Evolutionary conservation across 2,329 filamentous ascomycete genomes (phyloP).

Genomic region (Cladorrhinum sp.): DNA sequence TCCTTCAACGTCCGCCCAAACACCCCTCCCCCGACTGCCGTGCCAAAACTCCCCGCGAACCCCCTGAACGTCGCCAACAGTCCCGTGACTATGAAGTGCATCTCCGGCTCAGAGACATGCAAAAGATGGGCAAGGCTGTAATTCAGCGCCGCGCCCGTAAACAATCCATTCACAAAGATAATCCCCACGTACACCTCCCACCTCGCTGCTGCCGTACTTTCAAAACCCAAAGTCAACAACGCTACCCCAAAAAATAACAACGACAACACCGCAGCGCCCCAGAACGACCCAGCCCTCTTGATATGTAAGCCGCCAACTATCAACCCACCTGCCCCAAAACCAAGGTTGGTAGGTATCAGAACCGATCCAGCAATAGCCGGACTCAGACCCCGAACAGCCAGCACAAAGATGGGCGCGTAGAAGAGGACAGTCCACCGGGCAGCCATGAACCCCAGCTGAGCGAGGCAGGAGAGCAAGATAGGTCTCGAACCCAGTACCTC

Average conservation of each 20-base stretch:
- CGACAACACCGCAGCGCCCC: constrained; percentile 58
- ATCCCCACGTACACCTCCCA: constrained; percentile 53
- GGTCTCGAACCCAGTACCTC: constrained; percentile 66
- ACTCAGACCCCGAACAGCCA: constrained; percentile 68
- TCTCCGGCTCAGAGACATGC: constrained; percentile 63
- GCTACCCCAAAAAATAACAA: constrained; percentile 56
- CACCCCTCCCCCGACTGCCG: constrained; percentile 72
- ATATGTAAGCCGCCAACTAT: constrained; percentile 74
- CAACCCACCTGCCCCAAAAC: constrained; percentile 72
- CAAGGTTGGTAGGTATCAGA: constrained; percentile 76
- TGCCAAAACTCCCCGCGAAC: constrained; percentile 78
- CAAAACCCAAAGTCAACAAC: constrained; percentile 49
- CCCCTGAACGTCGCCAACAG: constrained; percentile 76
- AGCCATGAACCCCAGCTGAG: constrained; percentile 76
- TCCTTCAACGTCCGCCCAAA: constrained; percentile 61
- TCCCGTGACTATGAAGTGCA: constrained; percentile 73
- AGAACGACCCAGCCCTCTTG: constrained; percentile 69
- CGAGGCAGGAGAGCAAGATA: constrained; percentile 68
- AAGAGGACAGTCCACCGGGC: constrained; percentile 77
- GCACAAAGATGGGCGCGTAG: constrained; percentile 75
- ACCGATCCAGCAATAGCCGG: constrained; percentile 71
- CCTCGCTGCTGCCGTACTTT: constrained; percentile 52
- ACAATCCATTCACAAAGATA: constrained; percentile 68
- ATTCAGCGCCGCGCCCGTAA: constrained; percentile 70
- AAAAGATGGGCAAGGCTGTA: constrained; percentile 79